Evolutionary conservation across 768 basidiomycete genomes (phyloP), one percentile per base, ranked within the genome.

Genomic region (Lanmaoa rubissima): DNA sequence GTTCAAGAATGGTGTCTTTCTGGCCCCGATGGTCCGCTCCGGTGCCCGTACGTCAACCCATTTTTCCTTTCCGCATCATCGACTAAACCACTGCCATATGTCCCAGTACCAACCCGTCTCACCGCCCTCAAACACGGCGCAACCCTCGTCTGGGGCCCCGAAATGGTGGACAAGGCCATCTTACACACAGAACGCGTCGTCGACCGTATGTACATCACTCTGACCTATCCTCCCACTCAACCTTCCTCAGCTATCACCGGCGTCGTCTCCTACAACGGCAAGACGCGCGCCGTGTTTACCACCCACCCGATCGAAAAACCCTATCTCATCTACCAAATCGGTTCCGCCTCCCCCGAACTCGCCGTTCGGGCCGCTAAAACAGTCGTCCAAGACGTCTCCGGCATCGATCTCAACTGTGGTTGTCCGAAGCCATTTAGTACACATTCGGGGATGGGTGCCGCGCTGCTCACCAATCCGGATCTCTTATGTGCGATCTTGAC

Each of bases 11-110:
- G 95, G 94, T 11, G 77, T 98, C 32, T 88, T 97, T 66, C 82
- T 99, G n/a, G 96, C 97, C 3, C 97, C 97, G 2, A 99, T 99
- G 97, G 97, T 99, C 51, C 83, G 94, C 67, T 96, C 92, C 55
- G 92, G 94, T 58, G 88, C 88, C 61, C 73, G 92, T 94, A 73
- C 66, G 89, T 82, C 41, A 39, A 14, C 38, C n/a, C 34, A 11
- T n/a, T 34, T 39, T 14, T 16, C 21, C 5, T 31, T 26, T 2
- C 28, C 19, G 28, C 24, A 9, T 13, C 46, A 36, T 34, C 28
- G 35, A 9, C 47, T 57, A n/a, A 62, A 65, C 16, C 34, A 68
- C 4, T 6, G 17, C 28, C 64, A 68, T 36, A 24, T 36, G 24
- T 35, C 48, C 9, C 68, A 95, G 93, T 95, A 26, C 92, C 92